Percentiles rank a stretch among this genome's conserved stretches.
Conservation (phyloP, 1,139 yeast species). For the Suhomyces ambrosiae region DNA sequence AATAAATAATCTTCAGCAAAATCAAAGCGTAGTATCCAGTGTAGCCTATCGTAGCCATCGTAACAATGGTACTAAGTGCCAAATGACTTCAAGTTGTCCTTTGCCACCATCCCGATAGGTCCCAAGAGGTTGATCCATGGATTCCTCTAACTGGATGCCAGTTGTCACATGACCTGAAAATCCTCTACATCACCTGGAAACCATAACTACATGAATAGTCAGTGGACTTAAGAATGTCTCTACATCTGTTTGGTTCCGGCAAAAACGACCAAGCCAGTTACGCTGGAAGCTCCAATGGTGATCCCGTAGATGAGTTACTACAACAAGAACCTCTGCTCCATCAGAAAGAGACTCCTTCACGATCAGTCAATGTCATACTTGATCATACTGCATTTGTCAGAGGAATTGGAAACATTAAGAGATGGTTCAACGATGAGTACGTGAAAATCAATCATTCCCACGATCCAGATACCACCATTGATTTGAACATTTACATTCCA, state of each 20-base stretch:
- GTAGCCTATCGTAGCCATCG: too few relatives aligned
- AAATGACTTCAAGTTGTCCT: too few relatives aligned
- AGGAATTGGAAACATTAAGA: conserved; percentile 60
- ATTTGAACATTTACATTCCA: conserved; percentile 47
- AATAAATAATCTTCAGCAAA: too few relatives aligned
- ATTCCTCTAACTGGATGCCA: too few relatives aligned
- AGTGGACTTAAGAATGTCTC: conserved; percentile 5
- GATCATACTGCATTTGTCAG: conserved; percentile 62
- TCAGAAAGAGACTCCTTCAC: conserved; percentile 1
- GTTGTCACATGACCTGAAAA: background rate
- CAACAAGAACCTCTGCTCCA: background rate
- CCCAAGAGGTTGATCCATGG: too few relatives aligned
- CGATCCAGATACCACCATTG: conserved; percentile 20
- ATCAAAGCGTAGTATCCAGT: too few relatives aligned
- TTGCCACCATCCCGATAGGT: too few relatives aligned
- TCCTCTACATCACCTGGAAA: background rate
- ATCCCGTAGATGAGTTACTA: conserved; percentile 9
- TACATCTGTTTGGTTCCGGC: conserved; percentile 13
- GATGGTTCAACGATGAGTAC: conserved; percentile 53
- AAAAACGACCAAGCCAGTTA: conserved; percentile 3
- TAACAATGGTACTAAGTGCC: too few relatives aligned
- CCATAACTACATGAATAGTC: background rate
- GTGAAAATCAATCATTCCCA: conserved; percentile 25
- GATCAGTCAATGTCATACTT: conserved; percentile 43
- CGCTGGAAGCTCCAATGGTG: conserved; percentile 1